Conservation (phyloP, 768 basidiomycete species). For the Boletus sp. region DNA sequence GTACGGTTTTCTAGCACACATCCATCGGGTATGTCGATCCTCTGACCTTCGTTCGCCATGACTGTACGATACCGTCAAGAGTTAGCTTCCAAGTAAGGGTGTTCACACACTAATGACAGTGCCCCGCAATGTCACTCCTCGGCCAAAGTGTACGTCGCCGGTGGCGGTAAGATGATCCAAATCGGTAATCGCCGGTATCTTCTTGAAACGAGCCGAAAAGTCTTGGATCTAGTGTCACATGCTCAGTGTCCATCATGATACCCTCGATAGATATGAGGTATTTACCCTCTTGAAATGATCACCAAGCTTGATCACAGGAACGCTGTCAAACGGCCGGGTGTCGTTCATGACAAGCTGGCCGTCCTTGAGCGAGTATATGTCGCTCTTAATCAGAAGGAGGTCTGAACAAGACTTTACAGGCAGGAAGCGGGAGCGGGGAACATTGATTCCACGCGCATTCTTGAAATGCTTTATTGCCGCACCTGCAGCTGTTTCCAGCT, state of each 20-base stretch:
- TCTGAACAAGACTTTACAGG: slow-evolving; percentile 89
- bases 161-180: slow-evolving; percentile 93
- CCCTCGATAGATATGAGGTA: not conserved
- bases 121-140: slow-evolving; percentile 80
- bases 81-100: not conserved
- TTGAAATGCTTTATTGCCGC: slow-evolving; percentile 93
- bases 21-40: slow-evolving; percentile 83
- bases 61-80: slow-evolving; percentile 33
- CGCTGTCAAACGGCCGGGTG: slow-evolving; percentile 77
- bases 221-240: slow-evolving; percentile 58
- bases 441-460: slow-evolving; percentile 91
- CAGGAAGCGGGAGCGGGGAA: slow-evolving; percentile 91
- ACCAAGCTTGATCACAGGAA: slow-evolving; percentile 96
- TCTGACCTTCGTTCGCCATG: slow-evolving; percentile 78
- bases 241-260: not conserved
- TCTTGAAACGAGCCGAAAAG: slow-evolving; percentile 95
- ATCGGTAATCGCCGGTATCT: slow-evolving; percentile 87
- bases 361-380: slow-evolving; percentile 88
- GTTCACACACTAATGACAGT: slow-evolving; percentile 71
- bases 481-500: slow-evolving; percentile 91
- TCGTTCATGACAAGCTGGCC: slow-evolving; percentile 86
- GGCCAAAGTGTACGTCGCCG: slow-evolving; percentile 88
- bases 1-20: slow-evolving; percentile 71
- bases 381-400: slow-evolving; percentile 85
- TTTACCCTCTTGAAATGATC: slow-evolving; percentile 94